Base-by-base conservation (phyloP, 1,284 basidiomycete species). In the Heterobasidion annosum region DNA sequence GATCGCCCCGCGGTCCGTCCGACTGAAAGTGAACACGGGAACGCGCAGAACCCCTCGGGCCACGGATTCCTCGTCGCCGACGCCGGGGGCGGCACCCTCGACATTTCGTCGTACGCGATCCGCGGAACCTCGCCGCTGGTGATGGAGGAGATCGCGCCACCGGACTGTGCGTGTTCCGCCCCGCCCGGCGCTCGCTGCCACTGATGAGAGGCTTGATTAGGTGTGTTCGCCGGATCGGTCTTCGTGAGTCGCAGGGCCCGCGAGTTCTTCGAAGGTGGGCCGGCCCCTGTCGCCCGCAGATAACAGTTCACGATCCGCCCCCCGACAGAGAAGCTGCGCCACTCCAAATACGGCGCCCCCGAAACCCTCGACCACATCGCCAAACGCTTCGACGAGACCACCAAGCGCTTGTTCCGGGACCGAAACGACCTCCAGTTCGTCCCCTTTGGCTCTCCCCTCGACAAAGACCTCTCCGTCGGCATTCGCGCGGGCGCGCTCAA, bases 221-320 rank as follows among this genome's bases (percentile, higher is more conserved):
- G 84, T 66, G 77, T 88, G 43, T 89, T 89, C 65, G 83, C 85
- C 53, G 86, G 86, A 18, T 88, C 86, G 6, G 83, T 89, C n/a
- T 89, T 89, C 64, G 87, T 89, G 46, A 86, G 83, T 64, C 73
- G 85, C 53, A 69, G 86, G 50, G 85, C 85, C 18, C 70, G 84
- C 58, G 76, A 76, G 49, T 86, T 88, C 62, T 70, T 89, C 19
- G 81, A 81, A 69, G 82, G 85, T 83, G 34, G 15, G 55, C 45
- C n/a, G 52, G 15, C 54, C 33, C 50, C 10, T 10, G 37, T n/a
- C 37, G n/a, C 5, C 25, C 37, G n/a, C 12, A 1, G 51, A 53
- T 35, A 53, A 32, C 32, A 46, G 7, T 19, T 53, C 33, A 42
- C 19, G 37, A 8, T 16, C 12, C 34, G 34, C n/a, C 10, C 8